Conservation (phyloP, 164 flowering plant species). For the Brasenia schreberi region DNA sequence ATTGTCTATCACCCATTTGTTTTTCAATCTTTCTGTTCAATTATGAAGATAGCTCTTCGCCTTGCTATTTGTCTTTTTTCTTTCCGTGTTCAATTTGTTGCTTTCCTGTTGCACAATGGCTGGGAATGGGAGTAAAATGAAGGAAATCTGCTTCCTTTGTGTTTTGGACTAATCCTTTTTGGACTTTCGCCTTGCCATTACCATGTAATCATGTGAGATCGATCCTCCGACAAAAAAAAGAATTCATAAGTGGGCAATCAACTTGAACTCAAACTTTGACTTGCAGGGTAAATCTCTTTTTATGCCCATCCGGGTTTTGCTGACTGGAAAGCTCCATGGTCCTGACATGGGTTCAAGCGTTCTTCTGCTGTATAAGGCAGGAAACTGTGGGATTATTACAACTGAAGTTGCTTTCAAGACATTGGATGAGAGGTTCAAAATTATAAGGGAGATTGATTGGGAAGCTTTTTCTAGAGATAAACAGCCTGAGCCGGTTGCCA, state of each 20-base stretch:
- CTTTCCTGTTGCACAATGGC: no score
- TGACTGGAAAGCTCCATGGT: conserved; percentile 94
- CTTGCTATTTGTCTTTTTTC: background rate
- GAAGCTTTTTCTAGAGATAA: conserved; percentile 33
- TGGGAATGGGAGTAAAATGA: no score
- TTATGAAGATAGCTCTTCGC: background rate
- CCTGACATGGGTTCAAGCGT: conserved; percentile 73
- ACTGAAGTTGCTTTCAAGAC: conserved; percentile 48
- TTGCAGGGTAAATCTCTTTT: conserved; percentile 88
- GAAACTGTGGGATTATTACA: conserved; percentile 31
- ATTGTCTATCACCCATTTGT: background rate
- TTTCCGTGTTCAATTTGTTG: no score
- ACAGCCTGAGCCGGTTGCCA: conserved; percentile 25
- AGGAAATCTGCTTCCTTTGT: no score
- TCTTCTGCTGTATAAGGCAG: conserved; percentile 62
- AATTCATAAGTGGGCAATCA: no score
- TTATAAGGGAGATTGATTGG: conserved; percentile 61
- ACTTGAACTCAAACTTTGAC: background rate
- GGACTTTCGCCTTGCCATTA: no score
- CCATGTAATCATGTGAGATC: no score
- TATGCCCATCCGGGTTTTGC: conserved; percentile 85
- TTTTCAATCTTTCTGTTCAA: no score
- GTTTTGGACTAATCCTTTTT: no score
- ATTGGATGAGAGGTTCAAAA: conserved; percentile 53
- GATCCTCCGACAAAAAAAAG: no score